Evolutionary conservation across 176 grass and related monocot species (phyloP).

Genomic region (Aegilops longissima): DNA sequence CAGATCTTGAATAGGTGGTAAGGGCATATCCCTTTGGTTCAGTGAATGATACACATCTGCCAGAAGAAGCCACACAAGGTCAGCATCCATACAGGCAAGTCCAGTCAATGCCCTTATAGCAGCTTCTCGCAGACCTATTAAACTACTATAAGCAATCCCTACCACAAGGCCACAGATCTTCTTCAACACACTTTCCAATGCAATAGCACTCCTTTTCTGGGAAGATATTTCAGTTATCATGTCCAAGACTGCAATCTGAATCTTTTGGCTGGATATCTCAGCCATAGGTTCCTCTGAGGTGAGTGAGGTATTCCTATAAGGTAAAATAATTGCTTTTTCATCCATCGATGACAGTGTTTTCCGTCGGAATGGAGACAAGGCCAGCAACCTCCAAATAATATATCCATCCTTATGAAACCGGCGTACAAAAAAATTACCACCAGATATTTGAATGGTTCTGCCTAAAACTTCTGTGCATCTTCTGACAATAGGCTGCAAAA

Average conservation of each 20-base stretch:
- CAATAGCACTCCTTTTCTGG: constrained; percentile 57
- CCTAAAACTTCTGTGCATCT: constrained; percentile 75
- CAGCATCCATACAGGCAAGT: constrained; percentile 70
- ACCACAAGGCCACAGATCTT: constrained; percentile 86
- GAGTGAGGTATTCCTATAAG: constrained; percentile 60
- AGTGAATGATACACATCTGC: constrained; percentile 84
- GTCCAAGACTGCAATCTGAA: constrained; percentile 76
- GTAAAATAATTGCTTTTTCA: constrained; percentile 79
- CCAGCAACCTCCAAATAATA: constrained; percentile 73
- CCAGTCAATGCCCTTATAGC: constrained; percentile 66
- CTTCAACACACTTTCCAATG: constrained; percentile 76
- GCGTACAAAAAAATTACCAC: constrained; percentile 85
- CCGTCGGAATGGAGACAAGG: constrained; percentile 67
- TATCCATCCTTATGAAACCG: constrained; percentile 83
- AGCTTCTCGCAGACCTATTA: constrained; percentile 59
- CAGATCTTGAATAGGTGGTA: constrained; percentile 40
- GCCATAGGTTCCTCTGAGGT: constrained; percentile 72
- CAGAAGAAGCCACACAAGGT: constrained; percentile 92
- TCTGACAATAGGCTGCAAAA: constrained; percentile 68
- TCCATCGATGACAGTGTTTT: constrained; percentile 40
- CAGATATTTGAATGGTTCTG: constrained; percentile 63
- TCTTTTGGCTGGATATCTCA: constrained; percentile 91
- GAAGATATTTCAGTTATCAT: constrained; percentile 74
- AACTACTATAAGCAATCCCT: constrained; percentile 75
- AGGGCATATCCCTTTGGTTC: constrained; percentile 49